Conservation (phyloP, 2,329 filamentous ascomycete genomes). For the Lachnellula cervina region DNA sequence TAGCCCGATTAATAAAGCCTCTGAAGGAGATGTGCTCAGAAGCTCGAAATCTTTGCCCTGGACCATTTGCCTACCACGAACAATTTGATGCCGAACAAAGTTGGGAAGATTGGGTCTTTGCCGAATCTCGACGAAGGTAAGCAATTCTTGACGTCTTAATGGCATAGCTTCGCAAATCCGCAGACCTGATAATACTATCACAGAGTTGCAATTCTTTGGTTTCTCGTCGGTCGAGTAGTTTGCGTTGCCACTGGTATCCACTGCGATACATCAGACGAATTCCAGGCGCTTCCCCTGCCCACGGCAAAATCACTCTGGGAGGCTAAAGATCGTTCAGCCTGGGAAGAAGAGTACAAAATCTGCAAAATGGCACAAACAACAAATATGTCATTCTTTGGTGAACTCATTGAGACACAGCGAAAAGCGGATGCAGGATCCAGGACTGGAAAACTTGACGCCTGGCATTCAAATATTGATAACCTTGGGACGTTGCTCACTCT, state of each 20-base stretch:
- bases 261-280: neutral
- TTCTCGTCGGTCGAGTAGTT: constrained; percentile 6
- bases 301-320: constrained; percentile 7
- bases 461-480: constrained; percentile 7
- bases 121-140: constrained; percentile 9
- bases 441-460: constrained; percentile 2
- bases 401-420: constrained; percentile 5
- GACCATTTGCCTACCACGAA: neutral
- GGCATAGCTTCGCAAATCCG: neutral
- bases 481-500: neutral
- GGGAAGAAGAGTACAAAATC: constrained; percentile 7
- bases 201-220: constrained; percentile 8
- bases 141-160: neutral
- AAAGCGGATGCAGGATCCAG: neutral
- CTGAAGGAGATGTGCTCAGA: neutral
- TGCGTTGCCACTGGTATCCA: constrained; percentile 3
- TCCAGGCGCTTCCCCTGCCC: constrained; percentile 4
- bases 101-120: constrained; percentile 13
- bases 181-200: neutral
- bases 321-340: neutral
- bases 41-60: neutral
- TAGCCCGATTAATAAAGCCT: neutral
- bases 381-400: neutral
- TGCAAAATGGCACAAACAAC: neutral
- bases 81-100: neutral